Conservation (phyloP, 306 rosid genomes). For the Neltuma alba region DNA sequence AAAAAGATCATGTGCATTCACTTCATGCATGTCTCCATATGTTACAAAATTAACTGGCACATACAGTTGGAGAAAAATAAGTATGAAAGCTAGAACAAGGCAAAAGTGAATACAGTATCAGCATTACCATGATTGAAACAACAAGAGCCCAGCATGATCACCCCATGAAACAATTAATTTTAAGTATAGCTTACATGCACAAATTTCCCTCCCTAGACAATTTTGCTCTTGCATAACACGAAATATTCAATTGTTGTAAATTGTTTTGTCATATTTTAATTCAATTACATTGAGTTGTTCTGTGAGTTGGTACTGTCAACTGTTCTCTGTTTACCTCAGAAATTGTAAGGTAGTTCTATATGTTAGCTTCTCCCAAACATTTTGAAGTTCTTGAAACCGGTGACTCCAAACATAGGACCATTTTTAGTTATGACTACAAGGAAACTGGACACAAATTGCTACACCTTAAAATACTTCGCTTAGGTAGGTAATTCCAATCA, state of each 20-base stretch:
- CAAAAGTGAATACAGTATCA: constrained; percentile 13
- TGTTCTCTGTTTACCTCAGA: constrained; percentile 12
- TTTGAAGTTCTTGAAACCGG: constrained; percentile 14
- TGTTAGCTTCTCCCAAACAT: constrained; percentile 24
- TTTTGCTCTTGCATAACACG: constrained; percentile 6
- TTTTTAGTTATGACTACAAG: constrained; percentile 20
- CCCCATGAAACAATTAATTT: constrained; percentile 21
- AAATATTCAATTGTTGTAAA: neutral
- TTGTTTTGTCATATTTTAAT: constrained; percentile 19
- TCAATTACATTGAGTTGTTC: constrained; percentile 10
- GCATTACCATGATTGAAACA: constrained; percentile 19
- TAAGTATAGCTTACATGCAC: constrained; percentile 6
- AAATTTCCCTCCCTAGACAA: constrained; percentile 21
- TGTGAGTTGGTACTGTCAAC: constrained; percentile 4
- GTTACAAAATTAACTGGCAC: constrained; percentile 10
- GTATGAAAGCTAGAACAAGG: constrained; percentile 12
- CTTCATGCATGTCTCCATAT: neutral
- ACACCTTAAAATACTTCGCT: constrained; percentile 64
- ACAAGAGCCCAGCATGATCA: neutral
- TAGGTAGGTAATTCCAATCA: constrained; percentile 45
- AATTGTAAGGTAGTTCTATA: constrained; percentile 20
- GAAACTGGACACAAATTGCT: constrained; percentile 30
- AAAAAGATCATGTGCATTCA: constrained; percentile 26
- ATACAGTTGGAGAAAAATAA: constrained; percentile 2
- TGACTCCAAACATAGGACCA: neutral